Conservation (phyloP, 225 moss, liverwort and hornwort genomes). For the Pseudisothecium myosuroides region DNA sequence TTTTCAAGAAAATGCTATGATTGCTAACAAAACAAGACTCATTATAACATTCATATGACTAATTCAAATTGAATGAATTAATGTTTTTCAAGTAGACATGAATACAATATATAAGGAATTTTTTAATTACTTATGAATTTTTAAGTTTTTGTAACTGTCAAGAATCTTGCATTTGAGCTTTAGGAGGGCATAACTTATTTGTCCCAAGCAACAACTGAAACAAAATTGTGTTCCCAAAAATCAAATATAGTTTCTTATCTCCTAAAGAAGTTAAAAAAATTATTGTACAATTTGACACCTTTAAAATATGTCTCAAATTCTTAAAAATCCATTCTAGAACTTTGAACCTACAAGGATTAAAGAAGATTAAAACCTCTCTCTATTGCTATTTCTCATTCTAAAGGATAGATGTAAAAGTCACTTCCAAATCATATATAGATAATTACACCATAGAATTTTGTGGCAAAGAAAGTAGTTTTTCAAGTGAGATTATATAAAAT, state of each 20-base stretch:
- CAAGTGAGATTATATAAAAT: background rate
- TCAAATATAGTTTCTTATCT: rapidly evolving
- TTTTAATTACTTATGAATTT: background rate
- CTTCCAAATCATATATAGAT: background rate
- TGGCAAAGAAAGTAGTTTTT: background rate
- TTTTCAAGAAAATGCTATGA: background rate
- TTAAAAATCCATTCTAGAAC: background rate
- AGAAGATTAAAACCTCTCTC: background rate
- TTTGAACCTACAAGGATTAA: background rate
- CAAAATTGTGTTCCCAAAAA: rapidly evolving
- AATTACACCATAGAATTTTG: background rate
- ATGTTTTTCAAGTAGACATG: background rate
- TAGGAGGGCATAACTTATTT: background rate
- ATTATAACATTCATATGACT: background rate
- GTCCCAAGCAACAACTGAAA: rapidly evolving
- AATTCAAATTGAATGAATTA: background rate
- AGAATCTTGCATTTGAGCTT: background rate
- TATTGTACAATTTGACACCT: background rate
- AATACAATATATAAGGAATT: background rate
- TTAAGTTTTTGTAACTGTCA: rapidly evolving
- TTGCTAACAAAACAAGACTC: background rate
- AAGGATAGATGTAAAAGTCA: background rate
- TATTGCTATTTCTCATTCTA: background rate
- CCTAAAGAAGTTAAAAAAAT: background rate
- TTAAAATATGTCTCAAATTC: rapidly evolving